A percentile compares a stretch with the other conserved stretches of the same genome.
phyloP scores from a whole-genome alignment of 495 filamentous ascomycete genomes.

The Podospora fimiseda region DNA sequence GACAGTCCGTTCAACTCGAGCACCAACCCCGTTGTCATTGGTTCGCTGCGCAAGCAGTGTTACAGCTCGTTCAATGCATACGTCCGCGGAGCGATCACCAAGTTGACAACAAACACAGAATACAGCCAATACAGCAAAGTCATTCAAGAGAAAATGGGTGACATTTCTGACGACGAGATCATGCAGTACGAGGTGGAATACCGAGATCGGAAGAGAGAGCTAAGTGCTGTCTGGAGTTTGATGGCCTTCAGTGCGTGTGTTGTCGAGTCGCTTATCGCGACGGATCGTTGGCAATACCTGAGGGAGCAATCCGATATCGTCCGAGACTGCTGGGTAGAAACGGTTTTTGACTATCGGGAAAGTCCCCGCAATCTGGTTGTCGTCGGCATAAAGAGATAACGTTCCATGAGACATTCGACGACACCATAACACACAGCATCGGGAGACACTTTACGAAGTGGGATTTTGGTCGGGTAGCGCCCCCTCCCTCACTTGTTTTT shows the following conservation, averaged over 20 bases:
- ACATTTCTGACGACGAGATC: constrained; percentile 68
- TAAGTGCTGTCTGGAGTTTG: constrained; percentile 81
- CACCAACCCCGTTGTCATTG: constrained; percentile 75
- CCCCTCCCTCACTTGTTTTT: too few species aligned
- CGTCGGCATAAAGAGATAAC: constrained; percentile 72
- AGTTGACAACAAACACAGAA: constrained; percentile 57
- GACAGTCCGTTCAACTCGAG: constrained; percentile 45
- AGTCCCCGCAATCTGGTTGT: constrained; percentile 87
- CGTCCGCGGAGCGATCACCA: constrained; percentile 68
- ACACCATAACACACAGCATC: too few species aligned
- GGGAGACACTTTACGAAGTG: not conserved
- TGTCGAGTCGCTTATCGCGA: constrained; percentile 82
- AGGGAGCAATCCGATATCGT: constrained; percentile 64
- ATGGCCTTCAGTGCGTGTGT: constrained; percentile 93
- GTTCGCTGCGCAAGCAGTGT: constrained; percentile 71
- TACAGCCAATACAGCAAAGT: constrained; percentile 46
- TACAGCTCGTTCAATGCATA: constrained; percentile 74
- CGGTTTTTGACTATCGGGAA: constrained; percentile 81
- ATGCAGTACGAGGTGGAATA: constrained; percentile 59
- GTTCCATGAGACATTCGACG: not conserved
- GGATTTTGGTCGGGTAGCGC: not conserved
- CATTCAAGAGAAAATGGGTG: constrained; percentile 53
- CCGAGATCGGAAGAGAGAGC: constrained; percentile 63
- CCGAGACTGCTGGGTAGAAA: constrained; percentile 79
- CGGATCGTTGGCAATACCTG: constrained; percentile 87